phyloP scores from a whole-genome alignment of 2,329 filamentous ascomycete genomes.

The Neoarthrinium moseri region DNA sequence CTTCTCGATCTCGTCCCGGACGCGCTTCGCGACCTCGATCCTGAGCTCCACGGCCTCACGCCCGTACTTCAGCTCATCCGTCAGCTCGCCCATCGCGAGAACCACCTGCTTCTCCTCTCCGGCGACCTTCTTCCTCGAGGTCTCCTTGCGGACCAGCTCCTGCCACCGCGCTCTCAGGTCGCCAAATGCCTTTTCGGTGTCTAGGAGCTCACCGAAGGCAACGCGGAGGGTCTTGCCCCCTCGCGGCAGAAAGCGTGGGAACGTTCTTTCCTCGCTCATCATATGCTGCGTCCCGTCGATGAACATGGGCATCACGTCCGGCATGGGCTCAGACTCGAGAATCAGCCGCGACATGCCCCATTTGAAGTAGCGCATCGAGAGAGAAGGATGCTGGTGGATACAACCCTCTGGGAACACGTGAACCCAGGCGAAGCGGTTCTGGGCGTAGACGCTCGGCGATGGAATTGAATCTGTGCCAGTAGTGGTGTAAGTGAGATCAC shows the following conservation, averaged over 20 bases:
- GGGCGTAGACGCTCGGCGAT: conserved; percentile 69
- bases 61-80: conserved; percentile 66
- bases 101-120: conserved; percentile 43
- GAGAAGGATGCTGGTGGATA: conserved; percentile 80
- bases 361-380: conserved; percentile 93
- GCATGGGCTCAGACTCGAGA: conserved; percentile 82
- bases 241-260: conserved; percentile 79
- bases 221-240: conserved; percentile 68
- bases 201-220: conserved; percentile 76
- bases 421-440: conserved; percentile 77
- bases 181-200: conserved; percentile 73
- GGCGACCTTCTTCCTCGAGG: neutral
- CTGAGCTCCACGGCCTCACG: conserved; percentile 75
- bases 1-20: conserved; percentile 78
- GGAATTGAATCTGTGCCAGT: conserved; percentile 64
- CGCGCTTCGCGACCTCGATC: conserved; percentile 74
- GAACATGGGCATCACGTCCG: conserved; percentile 91
- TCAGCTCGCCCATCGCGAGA: conserved; percentile 56
- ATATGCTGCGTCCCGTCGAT: conserved; percentile 85
- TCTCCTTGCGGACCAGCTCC: conserved; percentile 51
- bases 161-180: conserved; percentile 75
- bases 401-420: conserved; percentile 96
- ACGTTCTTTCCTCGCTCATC: conserved; percentile 81
- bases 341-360: conserved; percentile 94
- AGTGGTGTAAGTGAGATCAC: conserved; percentile 58